Percentiles rank a stretch among this genome's conserved stretches.
These are phyloP conservation scores for Aspergillus asperescens DNA, from an alignment of 495 filamentous ascomycete species.

Conservation along the genomic window DNA sequence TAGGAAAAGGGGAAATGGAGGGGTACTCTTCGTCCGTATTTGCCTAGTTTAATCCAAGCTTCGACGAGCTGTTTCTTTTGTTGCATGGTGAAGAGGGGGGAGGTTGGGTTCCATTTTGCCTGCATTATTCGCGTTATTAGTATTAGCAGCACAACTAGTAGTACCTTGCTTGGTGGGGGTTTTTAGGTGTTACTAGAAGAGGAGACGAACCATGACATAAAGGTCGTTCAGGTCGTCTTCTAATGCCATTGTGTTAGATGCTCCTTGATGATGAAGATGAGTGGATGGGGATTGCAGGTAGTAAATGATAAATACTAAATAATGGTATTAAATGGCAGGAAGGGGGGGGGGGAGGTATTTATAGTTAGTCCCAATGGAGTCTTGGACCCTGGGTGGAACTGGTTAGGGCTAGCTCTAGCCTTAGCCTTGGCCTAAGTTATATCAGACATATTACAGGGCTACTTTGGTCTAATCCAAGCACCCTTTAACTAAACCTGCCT, in stretches of 20 bases:
- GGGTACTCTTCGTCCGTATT: conserved; percentile 4
- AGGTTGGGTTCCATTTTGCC: conserved; percentile 9
- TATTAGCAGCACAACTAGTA: background rate
- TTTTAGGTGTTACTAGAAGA: background rate
- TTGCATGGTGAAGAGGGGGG: conserved; percentile 1
- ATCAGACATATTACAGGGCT: background rate
- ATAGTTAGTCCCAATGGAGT: background rate
- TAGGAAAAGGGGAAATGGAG: background rate
- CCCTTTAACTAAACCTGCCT: background rate
- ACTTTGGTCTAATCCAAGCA: background rate
- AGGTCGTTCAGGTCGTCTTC: conserved; percentile 4
- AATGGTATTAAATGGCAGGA: background rate
- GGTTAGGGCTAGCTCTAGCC: background rate
- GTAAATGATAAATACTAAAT: background rate
- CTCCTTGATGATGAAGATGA: background rate
- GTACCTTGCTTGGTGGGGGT: background rate
- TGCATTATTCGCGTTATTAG: background rate
- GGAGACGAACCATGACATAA: conserved; percentile 6
- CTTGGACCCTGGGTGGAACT: background rate
- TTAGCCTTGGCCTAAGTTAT: background rate
- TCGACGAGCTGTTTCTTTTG: conserved; percentile 5
- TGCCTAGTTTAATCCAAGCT: conserved; percentile 8
- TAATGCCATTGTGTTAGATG: background rate
- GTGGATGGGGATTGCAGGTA: background rate
- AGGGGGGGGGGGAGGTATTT: background rate